Conservation (phyloP, 2,329 filamentous ascomycete species). For the Neonectria neomacrospora region DNA sequence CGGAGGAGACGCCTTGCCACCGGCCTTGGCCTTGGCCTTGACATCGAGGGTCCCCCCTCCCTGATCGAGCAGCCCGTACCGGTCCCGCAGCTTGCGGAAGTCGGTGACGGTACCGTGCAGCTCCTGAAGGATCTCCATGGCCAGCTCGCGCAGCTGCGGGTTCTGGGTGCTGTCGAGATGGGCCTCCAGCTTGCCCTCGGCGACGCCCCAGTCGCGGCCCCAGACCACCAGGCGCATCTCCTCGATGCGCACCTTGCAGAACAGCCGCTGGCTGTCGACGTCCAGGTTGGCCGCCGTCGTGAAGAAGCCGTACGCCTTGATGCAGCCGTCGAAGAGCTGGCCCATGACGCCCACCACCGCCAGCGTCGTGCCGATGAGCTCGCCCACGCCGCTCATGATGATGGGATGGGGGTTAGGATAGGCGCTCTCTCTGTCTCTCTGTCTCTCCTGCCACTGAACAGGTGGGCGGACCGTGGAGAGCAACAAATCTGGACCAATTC, state of each 20-base stretch:
- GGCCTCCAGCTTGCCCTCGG: constrained; percentile 57
- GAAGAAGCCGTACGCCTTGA: constrained; percentile 59
- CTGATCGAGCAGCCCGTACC: constrained; percentile 55
- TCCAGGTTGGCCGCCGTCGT: constrained; percentile 56
- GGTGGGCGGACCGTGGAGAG: too few species aligned
- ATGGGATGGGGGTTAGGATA: background rate
- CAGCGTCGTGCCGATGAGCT: constrained; percentile 54
- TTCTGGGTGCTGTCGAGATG: constrained; percentile 53
- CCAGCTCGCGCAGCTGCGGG: constrained; percentile 52
- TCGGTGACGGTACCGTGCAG: constrained; percentile 58
- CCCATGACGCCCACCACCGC: constrained; percentile 58
- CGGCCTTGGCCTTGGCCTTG: constrained; percentile 23
- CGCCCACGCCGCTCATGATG: constrained; percentile 50
- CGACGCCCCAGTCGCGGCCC: constrained; percentile 60
- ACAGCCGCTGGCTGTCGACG: constrained; percentile 54
- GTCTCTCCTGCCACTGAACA: background rate
- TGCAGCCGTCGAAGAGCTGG: constrained; percentile 59
- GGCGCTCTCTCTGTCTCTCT: background rate
- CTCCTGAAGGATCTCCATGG: constrained; percentile 55
- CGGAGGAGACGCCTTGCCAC: constrained; percentile 32
- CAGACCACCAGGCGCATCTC: constrained; percentile 61
- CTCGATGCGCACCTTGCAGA: constrained; percentile 62
- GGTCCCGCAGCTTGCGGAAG: constrained; percentile 54
- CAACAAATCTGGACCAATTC: background rate
- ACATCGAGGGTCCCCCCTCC: constrained; percentile 26